Conservation (phyloP, 2,329 filamentous ascomycete genomes). For the Amylocarpus encephaloides region DNA sequence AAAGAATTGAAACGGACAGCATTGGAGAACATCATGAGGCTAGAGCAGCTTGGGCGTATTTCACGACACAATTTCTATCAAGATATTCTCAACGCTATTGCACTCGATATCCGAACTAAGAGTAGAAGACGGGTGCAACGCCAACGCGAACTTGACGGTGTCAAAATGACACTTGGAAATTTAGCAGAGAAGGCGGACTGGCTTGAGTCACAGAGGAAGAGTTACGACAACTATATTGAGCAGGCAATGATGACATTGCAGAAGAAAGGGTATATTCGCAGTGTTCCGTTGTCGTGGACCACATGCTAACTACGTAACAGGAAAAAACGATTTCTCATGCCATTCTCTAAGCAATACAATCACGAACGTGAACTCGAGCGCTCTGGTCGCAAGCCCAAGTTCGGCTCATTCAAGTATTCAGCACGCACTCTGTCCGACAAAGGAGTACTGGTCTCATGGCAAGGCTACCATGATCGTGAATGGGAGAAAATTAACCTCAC, state of each 20-base stretch:
- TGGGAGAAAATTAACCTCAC: conserved; percentile 93
- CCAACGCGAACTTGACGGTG: conserved; percentile 82
- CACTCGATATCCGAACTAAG: conserved; percentile 94
- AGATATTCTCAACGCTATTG: conserved; percentile 95
- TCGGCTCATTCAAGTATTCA: conserved; percentile 96
- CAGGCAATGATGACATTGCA: conserved; percentile 96
- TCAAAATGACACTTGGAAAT: conserved; percentile 66
- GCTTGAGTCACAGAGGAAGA: conserved; percentile 91
- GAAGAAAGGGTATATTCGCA: conserved; percentile 69
- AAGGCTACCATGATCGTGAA: conserved; percentile 72
- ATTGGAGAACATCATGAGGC: conserved; percentile 84
- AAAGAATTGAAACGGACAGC: conserved; percentile 88
- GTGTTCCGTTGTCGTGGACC: neutral
- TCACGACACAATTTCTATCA: conserved; percentile 87
- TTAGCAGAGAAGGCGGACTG: conserved; percentile 83
- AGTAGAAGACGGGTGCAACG: conserved; percentile 87
- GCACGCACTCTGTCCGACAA: conserved; percentile 84
- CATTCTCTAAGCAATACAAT: conserved; percentile 98
- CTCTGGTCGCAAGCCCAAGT: conserved; percentile 88
- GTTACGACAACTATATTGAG: conserved; percentile 98
- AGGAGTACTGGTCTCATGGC: conserved; percentile 89
- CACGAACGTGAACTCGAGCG: conserved; percentile 94
- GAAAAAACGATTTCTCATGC: conserved; percentile 88
- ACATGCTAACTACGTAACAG: conserved; percentile 35
- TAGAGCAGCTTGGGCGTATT: conserved; percentile 84